phyloP scores from a whole-genome alignment of 495 filamentous ascomycete species.

The Aspergillus leporis region DNA sequence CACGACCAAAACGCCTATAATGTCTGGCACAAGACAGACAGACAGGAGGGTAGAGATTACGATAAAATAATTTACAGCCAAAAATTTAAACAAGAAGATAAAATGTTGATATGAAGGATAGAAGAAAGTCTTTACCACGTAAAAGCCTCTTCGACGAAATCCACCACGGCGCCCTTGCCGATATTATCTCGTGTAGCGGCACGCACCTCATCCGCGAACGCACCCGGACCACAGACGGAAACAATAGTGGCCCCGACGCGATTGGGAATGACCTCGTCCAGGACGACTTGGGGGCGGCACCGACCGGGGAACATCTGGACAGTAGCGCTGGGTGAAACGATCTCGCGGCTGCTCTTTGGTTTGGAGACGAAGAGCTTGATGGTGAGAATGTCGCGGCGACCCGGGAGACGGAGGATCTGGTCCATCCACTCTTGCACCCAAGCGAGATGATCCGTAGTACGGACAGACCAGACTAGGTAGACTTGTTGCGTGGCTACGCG shows the following conservation, averaged over 20 bases:
- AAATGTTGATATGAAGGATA: neutral
- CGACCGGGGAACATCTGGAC: constrained; percentile 89
- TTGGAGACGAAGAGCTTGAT: constrained; percentile 90
- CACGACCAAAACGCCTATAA: neutral
- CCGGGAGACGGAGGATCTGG: constrained; percentile 80
- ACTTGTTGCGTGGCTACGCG: constrained; percentile 77
- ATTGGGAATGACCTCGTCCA: constrained; percentile 74
- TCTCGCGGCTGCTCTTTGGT: constrained; percentile 75
- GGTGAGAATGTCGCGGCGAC: constrained; percentile 75
- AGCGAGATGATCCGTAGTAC: constrained; percentile 81
- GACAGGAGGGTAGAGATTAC: constrained; percentile 2
- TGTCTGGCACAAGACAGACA: neutral
- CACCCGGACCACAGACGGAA: constrained; percentile 86
- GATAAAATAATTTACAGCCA: neutral
- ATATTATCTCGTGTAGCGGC: constrained; percentile 65
- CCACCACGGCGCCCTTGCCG: constrained; percentile 66
- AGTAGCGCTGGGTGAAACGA: constrained; percentile 74
- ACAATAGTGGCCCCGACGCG: constrained; percentile 83
- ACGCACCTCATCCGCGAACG: constrained; percentile 85
- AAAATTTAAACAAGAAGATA: constrained; percentile 3
- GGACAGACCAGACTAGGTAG: constrained; percentile 87
- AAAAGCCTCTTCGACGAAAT: constrained; percentile 96
- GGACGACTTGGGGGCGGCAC: constrained; percentile 55
- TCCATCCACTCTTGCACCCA: constrained; percentile 98
- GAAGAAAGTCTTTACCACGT: constrained; percentile 60